Evolutionary conservation across 768 basidiomycete genomes (phyloP).

Genomic region (Podaxis pistillaris): DNA sequence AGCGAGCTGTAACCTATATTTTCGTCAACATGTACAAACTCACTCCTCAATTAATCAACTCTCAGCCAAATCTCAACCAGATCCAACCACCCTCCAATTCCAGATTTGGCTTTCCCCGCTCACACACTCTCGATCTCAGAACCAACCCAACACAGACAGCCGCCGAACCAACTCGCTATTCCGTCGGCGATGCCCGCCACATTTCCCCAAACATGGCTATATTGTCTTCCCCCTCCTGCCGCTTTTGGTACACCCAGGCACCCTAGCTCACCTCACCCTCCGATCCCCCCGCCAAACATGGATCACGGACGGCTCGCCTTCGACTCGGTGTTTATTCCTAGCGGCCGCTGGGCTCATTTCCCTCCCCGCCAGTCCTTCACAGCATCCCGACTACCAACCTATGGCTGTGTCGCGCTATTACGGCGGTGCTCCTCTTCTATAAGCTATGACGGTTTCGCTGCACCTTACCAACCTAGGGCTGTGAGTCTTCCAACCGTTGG

Average conservation of each 20-base stretch:
- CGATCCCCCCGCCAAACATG: conserved; percentile 9
- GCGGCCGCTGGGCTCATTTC: background rate
- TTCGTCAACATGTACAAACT: conserved; percentile 25
- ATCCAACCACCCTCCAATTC: conserved; percentile 2
- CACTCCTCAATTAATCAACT: conserved; percentile 24
- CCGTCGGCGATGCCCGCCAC: conserved; percentile 15
- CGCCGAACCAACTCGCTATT: conserved; percentile 17
- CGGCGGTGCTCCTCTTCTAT: no score
- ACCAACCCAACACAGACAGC: conserved; percentile 9
- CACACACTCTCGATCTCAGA: conserved; percentile 13
- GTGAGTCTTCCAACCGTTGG: conserved; percentile 4
- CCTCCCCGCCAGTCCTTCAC: background rate
- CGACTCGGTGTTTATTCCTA: background rate
- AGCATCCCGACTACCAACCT: background rate
- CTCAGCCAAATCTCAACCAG: conserved; percentile 14
- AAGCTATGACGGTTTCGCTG: background rate
- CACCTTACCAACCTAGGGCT: conserved; percentile 16
- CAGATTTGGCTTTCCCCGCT: conserved; percentile 8
- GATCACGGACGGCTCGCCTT: background rate
- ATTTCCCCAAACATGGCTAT: conserved; percentile 20
- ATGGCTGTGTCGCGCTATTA: background rate
- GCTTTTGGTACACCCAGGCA: conserved; percentile 10
- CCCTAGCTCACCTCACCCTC: conserved; percentile 20
- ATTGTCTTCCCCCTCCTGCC: conserved; percentile 17
- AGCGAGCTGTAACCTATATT: conserved; percentile 19